Evolutionary conservation across 106 monocot genomes (phyloP), one percentile per base, ranked within the genome.

Genomic region (Apostasia ramifera): DNA sequence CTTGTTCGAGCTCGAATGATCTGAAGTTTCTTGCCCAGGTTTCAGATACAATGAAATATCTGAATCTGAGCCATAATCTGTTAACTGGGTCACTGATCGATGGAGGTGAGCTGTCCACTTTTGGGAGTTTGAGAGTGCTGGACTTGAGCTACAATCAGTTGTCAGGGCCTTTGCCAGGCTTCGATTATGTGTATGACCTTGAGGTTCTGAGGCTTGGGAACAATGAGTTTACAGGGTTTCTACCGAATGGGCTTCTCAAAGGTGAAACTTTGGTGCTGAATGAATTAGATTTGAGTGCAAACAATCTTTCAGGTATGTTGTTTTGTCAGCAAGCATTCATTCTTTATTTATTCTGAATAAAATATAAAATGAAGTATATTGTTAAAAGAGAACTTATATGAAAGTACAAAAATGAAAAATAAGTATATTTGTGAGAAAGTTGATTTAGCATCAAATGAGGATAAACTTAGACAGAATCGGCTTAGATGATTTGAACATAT

Each of bases 101-200:
- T 72, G 91, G 89, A 45, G 81, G 78, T 3, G 82, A 75, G 43
- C 69, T 92, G n/a, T 84, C 97, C 8, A 87, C 97, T n/a, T 97
- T 97, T 87, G 97, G 97, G 77, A 97, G 68, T 53, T 73, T 92
- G 80, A 89, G 87, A 66, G 87, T 85, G 59, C 66, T 97, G 87
- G 97, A 97, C 76, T 83, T 97, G 81, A 92, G 97, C 75, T 73
- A 87, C 72, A 97, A 97, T 80, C 82, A 70, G 60, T 68, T 97
- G 42, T 79, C 84, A 0, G 97, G 97, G 41, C 86, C 89, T 51
- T 70, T 97, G 58, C 97, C 97, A 3, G 92, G 89, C 38, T 97
- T 97, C 71, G 81, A 97, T 66, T 97, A 97, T 87, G 97, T 81
- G 5, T 97, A 97, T 82, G 86, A 97, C 72, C 89, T 97, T 73